phyloP scores from a whole-genome alignment of 164 flowering plant species.

The Euptelea pleiosperma region DNA sequence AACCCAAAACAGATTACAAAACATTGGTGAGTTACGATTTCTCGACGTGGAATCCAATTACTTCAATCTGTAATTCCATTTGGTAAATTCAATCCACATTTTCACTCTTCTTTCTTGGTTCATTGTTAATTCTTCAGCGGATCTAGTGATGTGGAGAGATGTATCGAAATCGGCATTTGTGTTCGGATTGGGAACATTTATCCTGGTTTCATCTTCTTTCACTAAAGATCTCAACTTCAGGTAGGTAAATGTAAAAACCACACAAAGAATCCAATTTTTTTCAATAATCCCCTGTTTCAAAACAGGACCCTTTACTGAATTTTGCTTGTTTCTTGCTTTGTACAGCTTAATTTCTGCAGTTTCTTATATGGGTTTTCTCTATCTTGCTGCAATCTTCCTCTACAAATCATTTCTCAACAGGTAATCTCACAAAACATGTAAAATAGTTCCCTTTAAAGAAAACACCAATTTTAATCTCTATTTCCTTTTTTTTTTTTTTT shows the following conservation, averaged over 20 bases:
- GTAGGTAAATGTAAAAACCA: conserved; percentile 21
- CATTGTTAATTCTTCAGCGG: conserved; percentile 42
- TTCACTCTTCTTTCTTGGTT: background rate
- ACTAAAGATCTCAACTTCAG: conserved; percentile 75
- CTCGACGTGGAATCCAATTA: background rate
- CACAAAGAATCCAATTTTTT: background rate
- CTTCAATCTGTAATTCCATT: background rate
- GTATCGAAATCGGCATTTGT: conserved; percentile 68
- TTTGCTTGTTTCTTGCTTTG: background rate
- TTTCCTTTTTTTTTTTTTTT: background rate
- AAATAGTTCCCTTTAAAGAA: background rate
- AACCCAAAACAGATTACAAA: conserved; percentile 49
- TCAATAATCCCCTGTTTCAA: conserved; percentile 4
- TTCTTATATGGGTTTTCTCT: conserved; percentile 71
- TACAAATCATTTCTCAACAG: conserved; percentile 63
- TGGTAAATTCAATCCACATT: background rate
- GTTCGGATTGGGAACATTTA: conserved; percentile 71
- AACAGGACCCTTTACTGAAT: background rate
- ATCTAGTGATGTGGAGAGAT: conserved; percentile 93
- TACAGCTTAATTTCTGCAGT: conserved; percentile 73
- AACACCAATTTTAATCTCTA: background rate
- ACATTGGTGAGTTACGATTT: conserved; percentile 47
- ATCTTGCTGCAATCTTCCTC: conserved; percentile 67
- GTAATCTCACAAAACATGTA: conserved; percentile 23
- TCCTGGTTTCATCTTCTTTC: conserved; percentile 59